These are phyloP conservation scores for Populus hybrid DNA, from an alignment of 441 rosid genomes.

Conservation along the genomic window DNA sequence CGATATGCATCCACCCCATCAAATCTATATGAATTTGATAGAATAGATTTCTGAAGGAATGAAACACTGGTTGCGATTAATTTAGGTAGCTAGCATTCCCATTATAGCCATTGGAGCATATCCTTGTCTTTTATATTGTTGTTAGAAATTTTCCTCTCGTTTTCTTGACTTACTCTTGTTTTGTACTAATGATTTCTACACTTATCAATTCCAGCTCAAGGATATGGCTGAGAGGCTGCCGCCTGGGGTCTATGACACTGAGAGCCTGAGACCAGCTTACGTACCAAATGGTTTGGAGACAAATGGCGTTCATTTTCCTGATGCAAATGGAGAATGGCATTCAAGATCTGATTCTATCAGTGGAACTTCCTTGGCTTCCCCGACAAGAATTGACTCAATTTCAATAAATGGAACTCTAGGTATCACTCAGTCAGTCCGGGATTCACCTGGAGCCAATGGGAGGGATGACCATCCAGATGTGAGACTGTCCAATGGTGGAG, in stretches of 20 bases:
- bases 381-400: conserved; percentile 35
- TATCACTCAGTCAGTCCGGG: conserved; percentile 38
- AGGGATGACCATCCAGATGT: conserved; percentile 37
- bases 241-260: conserved; percentile 61
- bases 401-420: conserved; percentile 40
- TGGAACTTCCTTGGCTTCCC: conserved; percentile 48
- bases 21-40: not conserved
- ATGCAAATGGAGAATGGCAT: conserved; percentile 56
- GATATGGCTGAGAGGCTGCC: conserved; percentile 85
- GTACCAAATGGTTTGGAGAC: conserved; percentile 71
- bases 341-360: conserved; percentile 60
- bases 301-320: conserved; percentile 58
- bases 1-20: not conserved
- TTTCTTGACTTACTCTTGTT: not conserved
- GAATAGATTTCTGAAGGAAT: not conserved
- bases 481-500: conserved; percentile 41
- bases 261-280: conserved; percentile 43
- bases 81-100: not conserved
- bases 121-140: not conserved
- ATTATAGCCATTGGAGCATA: not conserved
- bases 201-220: conserved; percentile 56
- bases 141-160: not conserved
- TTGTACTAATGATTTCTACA: not conserved
- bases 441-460: conserved; percentile 41
- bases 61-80: not conserved